These are phyloP conservation scores for Cladorrhinum sp. DNA, from an alignment of 2,329 filamentous ascomycete genomes.

Conservation along the genomic window DNA sequence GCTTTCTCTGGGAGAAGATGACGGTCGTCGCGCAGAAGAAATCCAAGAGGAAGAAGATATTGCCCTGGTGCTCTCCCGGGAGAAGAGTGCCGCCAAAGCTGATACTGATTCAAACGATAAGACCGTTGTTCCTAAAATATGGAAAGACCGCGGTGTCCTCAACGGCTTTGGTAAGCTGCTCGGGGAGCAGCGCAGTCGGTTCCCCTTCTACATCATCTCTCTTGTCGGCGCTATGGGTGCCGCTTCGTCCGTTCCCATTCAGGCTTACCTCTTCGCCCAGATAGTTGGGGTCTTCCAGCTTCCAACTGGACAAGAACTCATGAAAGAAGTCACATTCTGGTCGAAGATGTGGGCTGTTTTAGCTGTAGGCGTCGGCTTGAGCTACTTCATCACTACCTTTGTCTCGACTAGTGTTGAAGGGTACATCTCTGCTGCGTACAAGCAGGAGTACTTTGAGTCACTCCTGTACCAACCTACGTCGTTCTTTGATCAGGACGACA, in stretches of 20 bases:
- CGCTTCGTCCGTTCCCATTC: conserved; percentile 46
- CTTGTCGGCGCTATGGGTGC: conserved; percentile 45
- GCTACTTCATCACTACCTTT: conserved; percentile 51
- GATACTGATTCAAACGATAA: conserved; percentile 34
- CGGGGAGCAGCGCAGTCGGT: conserved; percentile 52
- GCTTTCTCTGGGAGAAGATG: conserved; percentile 51
- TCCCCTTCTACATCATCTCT: conserved; percentile 50
- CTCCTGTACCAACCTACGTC: conserved; percentile 58
- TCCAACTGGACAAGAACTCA: conserved; percentile 28
- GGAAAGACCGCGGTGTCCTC: conserved; percentile 42
- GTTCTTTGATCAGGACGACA: conserved; percentile 60
- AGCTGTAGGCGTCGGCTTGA: conserved; percentile 49
- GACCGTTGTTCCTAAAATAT: conserved; percentile 30
- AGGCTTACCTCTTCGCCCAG: conserved; percentile 55
- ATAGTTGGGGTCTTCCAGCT: conserved; percentile 51
- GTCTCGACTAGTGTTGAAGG: conserved; percentile 46
- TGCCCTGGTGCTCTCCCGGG: conserved; percentile 38
- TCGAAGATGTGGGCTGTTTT: conserved; percentile 63
- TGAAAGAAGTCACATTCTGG: conserved; percentile 51
- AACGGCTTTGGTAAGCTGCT: conserved; percentile 56
- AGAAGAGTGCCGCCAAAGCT: conserved; percentile 45
- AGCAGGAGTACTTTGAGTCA: conserved; percentile 59
- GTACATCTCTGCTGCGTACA: conserved; percentile 51
- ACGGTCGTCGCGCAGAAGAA: conserved; percentile 31
- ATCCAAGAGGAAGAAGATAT: conserved; percentile 40